These are phyloP conservation scores for Urostyla sp. DNA, from an alignment of 73 alveolate genomes.

Conservation along the genomic window DNA sequence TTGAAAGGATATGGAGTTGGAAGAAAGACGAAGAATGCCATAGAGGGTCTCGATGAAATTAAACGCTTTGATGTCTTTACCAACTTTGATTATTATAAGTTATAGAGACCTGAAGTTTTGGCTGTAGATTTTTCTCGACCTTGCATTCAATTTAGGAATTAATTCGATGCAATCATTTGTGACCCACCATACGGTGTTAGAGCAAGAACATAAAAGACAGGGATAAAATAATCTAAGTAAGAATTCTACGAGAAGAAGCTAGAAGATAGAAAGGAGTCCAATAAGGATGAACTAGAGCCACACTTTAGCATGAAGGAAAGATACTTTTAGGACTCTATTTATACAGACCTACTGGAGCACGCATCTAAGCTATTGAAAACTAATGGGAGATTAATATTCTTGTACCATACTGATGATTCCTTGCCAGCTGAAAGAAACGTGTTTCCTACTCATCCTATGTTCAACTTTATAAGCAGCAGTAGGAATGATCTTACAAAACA, in stretches of 20 bases:
- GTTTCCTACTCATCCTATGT: conserved; percentile 86
- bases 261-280: conserved; percentile 20
- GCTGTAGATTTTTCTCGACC: conserved; percentile 70
- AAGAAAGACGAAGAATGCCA: conserved; percentile 75
- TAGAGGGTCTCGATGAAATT: conserved; percentile 80
- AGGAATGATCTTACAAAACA: conserved; percentile 81
- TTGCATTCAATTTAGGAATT: conserved; percentile 8
- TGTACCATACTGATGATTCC: conserved; percentile 88
- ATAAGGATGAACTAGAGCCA: conserved; percentile 54
- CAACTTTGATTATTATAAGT: conserved; percentile 86
- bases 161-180: conserved; percentile 95
- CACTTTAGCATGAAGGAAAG: conserved; percentile 51
- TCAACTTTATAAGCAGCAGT: conserved; percentile 79
- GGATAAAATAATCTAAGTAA: conserved; percentile 78
- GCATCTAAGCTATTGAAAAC: conserved; percentile 83
- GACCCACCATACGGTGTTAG: conserved; percentile 99
- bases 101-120: conserved; percentile 83
- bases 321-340: conserved; percentile 70
- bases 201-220: conserved; percentile 89
- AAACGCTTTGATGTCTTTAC: conserved; percentile 77
- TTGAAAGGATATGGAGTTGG: conserved; percentile 98
- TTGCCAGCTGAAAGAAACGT: conserved; percentile 76
- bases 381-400: conserved; percentile 97
- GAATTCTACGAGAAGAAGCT: conserved; percentile 47
- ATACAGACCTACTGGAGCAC: conserved; percentile 85